These are phyloP conservation scores for Macrocystidia cucumis DNA, from an alignment of 1,284 basidiomycete species.

Conservation along the genomic window DNA sequence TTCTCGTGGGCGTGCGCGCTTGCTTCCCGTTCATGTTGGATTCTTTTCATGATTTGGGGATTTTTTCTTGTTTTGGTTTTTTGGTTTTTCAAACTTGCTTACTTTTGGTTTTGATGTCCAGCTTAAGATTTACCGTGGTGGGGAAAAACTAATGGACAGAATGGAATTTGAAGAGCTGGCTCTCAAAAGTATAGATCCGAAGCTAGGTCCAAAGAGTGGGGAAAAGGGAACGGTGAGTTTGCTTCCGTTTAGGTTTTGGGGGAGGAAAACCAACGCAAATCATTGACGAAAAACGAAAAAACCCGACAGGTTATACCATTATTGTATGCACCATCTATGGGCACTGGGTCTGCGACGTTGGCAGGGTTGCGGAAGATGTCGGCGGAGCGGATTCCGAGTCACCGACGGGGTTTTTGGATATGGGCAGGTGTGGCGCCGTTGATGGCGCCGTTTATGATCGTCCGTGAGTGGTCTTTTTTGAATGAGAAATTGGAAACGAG, in stretches of 20 bases:
- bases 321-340: conserved; percentile 54
- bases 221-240: conserved; percentile 10
- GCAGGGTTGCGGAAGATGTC: conserved; percentile 46
- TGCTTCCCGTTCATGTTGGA: too few relatives aligned
- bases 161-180: conserved; percentile 74
- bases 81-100: conserved; percentile 1
- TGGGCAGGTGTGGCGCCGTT: conserved; percentile 62
- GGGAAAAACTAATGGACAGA: conserved; percentile 59
- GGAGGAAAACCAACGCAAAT: conserved; percentile 2
- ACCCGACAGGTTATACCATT: conserved; percentile 28
- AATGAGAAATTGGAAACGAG: too few relatives aligned
- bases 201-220: conserved; percentile 41
- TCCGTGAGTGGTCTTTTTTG: conserved; percentile 42
- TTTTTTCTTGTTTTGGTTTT: conserved; percentile 1
- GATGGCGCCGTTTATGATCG: conserved; percentile 63
- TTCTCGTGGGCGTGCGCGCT: too few relatives aligned
- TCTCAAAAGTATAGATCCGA: conserved; percentile 61
- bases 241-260: background rate
- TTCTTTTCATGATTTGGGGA: too few relatives aligned
- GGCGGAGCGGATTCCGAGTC: conserved; percentile 47
- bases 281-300: too few relatives aligned
- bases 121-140: conserved; percentile 51
- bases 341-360: conserved; percentile 34
- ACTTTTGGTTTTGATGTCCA: conserved; percentile 16
- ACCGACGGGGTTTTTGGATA: conserved; percentile 54